Conservation (phyloP, 305 asterid genomes). For the Rubia tinctorum region DNA sequence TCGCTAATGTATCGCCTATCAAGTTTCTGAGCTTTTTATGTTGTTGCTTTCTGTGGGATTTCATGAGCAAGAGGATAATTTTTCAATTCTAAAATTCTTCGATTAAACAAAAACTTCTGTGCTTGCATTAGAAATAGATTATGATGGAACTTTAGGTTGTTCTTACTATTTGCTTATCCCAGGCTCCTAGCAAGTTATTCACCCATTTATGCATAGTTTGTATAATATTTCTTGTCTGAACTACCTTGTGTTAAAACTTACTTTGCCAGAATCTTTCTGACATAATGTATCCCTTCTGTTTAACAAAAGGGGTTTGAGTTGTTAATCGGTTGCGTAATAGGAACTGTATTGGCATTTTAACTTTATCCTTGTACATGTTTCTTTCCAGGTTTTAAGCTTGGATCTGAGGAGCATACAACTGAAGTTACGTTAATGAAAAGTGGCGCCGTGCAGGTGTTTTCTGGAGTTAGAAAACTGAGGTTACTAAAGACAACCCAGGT, state of each 20-base stretch:
- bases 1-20: background rate
- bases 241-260: background rate
- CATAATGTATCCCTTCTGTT: too few relatives aligned
- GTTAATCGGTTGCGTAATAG: background rate
- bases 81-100: background rate
- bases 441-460: conserved; percentile 59
- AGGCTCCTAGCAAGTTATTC: background rate
- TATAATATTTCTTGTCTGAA: background rate
- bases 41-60: background rate
- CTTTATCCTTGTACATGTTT: conserved; percentile 5
- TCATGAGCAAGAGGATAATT: background rate
- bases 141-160: background rate
- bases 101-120: background rate
- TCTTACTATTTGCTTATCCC: background rate
- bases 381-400: conserved; percentile 79
- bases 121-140: background rate
- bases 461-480: conserved; percentile 82
- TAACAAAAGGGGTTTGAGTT: background rate
- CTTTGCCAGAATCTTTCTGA: background rate
- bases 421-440: conserved; percentile 66
- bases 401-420: conserved; percentile 87
- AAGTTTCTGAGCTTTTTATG: background rate
- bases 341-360: background rate
- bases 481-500: conserved; percentile 90
- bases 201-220: background rate